A percentile compares a stretch with the other conserved stretches of the same genome.
Conservation (phyloP, 768 basidiomycete genomes). For the Suillus lakei region DNA sequence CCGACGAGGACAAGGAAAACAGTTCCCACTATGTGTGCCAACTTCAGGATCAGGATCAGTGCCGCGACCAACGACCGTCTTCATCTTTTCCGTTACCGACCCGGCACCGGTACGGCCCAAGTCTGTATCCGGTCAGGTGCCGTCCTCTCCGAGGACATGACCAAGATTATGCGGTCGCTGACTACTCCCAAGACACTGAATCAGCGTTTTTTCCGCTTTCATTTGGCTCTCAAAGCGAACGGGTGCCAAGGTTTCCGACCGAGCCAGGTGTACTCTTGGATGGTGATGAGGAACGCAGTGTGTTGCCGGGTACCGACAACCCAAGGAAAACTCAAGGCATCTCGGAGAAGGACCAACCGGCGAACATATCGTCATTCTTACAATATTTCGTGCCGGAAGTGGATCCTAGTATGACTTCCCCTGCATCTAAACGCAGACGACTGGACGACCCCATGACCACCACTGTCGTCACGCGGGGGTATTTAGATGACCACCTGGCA, state of each 20-base stretch:
- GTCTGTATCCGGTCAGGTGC: neutral
- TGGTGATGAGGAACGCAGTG: neutral
- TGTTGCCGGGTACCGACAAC: neutral
- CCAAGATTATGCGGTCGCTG: neutral
- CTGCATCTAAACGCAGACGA: neutral
- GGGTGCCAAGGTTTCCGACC: neutral
- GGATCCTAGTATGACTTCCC: neutral
- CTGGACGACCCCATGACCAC: neutral
- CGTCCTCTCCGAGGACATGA: neutral
- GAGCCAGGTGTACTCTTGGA: too few relatives aligned
- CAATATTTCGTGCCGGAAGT: neutral
- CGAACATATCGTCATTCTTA: neutral
- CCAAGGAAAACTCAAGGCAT: neutral
- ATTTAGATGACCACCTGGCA: conserved; percentile 1
- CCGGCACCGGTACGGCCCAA: neutral
- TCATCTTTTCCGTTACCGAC: neutral
- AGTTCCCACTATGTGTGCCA: too few relatives aligned
- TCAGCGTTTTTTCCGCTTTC: neutral
- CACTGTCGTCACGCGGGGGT: neutral
- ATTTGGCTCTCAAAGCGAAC: neutral
- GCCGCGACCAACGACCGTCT: neutral
- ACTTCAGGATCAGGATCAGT: neutral
- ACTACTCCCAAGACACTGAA: neutral
- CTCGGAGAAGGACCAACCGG: neutral
- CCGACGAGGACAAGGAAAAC: conserved; percentile 21